Conservation (phyloP, 768 basidiomycete species). For the Psilocybe sp. region DNA sequence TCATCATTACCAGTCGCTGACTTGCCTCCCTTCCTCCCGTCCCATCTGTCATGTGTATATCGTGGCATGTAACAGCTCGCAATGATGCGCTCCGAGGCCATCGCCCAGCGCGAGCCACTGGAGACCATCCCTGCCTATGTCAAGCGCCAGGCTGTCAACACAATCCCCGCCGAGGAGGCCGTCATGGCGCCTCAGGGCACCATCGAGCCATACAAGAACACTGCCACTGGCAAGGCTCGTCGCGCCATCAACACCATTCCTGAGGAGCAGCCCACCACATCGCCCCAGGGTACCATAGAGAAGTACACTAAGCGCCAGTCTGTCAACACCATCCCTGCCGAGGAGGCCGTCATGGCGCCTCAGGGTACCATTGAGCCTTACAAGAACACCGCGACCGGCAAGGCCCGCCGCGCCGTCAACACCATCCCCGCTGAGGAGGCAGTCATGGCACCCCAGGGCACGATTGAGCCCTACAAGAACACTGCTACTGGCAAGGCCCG, state of each 20-base stretch:
- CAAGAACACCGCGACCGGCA: conserved; percentile 5
- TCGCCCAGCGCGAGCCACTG: conserved; percentile 18
- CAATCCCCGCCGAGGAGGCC: conserved; percentile 9
- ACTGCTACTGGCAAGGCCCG: background rate
- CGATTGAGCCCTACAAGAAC: conserved; percentile 39
- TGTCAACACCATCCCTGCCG: conserved; percentile 6
- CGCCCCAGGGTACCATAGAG: conserved; percentile 16
- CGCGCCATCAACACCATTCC: conserved; percentile 14
- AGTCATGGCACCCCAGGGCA: conserved; percentile 20
- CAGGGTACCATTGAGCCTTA: conserved; percentile 17
- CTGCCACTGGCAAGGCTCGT: conserved; percentile 1
- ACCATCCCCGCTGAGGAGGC: conserved; percentile 21
- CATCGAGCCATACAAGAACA: conserved; percentile 6
- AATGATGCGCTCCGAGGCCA: conserved; percentile 7
- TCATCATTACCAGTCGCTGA: background rate
- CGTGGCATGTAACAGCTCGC: conserved; percentile 9
- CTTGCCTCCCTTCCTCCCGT: background rate
- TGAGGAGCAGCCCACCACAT: conserved; percentile 18
- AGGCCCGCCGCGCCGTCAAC: conserved; percentile 4
- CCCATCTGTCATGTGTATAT: background rate
- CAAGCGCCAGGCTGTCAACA: conserved; percentile 11
- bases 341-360: conserved; percentile 9
- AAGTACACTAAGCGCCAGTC: conserved; percentile 13
- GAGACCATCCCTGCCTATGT: conserved; percentile 19
- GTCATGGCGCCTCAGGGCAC: conserved; percentile 18